Base-by-base conservation (phyloP, 306 rosid species). In the Hippophae tibetana region DNA sequence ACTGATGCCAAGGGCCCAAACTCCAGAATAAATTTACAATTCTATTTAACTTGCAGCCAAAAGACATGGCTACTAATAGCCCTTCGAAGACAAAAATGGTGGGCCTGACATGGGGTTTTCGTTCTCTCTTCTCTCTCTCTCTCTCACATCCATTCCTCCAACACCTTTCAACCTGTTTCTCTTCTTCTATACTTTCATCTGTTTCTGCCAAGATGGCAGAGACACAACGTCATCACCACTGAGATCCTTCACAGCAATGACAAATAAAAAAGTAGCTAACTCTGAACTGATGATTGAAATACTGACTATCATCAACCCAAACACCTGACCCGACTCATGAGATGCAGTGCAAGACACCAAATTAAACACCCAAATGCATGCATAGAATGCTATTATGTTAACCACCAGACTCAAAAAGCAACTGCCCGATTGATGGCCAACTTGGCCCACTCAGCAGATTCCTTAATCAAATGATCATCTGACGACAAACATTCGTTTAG, bases 371-470 rank as follows among this genome's bases (percentile, higher is more conserved):
- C 88, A 87, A 74, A 82, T 84, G 88, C 84, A 86, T 84, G 95
- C 86, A 86, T 67, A 54, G 79, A 75, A 72, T 56, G 44, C 62
- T 61, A 68, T 77, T 69, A 79, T 74, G 60, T 62, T 56, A 63
- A 61, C 65, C 52, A 60, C 63, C 70, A 54, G 60, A 83, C 78
- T 89, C 85, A 86, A 82, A 74, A 78, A 60, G 86, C 70, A 68
- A 84, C 79, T 40, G 93, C 97, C 61, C 89, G 84, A 69, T 80
- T 81, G 69, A 89, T 78, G 46, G 95, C 89, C 72, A 84, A 78
- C 86, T 84, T 86, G 55, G 92, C 95, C 97, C 97, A 89, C 62
- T 89, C 97, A 0, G 95, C 97, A 23, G 97, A 79, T 82, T 89
- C 97, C 86, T 80, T 86, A 18, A 89, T 60, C 72, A 78, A 78